Conservation (phyloP, 2,329 filamentous ascomycete genomes). For the Coniochaeta prunicola region DNA sequence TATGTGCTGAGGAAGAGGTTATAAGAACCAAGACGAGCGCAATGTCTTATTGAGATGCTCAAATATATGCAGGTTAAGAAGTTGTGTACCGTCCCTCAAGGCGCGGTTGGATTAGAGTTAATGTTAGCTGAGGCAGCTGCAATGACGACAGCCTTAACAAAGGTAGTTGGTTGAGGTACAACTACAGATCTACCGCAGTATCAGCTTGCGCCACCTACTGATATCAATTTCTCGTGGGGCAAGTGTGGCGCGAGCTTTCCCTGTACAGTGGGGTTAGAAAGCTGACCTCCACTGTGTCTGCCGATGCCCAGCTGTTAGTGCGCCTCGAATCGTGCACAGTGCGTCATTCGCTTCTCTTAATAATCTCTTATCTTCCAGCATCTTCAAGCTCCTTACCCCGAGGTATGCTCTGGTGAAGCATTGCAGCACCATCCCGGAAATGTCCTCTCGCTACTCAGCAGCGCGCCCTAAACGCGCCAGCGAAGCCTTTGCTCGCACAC, state of each 20-base stretch:
- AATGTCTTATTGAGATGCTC: no score
- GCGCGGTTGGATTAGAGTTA: not conserved
- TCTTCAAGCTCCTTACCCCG: not conserved
- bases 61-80: not conserved
- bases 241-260: not conserved
- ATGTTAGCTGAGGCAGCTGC: slow-evolving; percentile 4
- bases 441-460: slow-evolving; percentile 45
- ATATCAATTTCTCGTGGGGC: not conserved
- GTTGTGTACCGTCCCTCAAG: not conserved
- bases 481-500: slow-evolving; percentile 71
- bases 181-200: no score
- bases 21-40: no score
- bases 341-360: not conserved
- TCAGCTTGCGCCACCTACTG: not conserved
- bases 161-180: no score
- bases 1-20: not conserved
- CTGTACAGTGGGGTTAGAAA: not conserved
- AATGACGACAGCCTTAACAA: slow-evolving; percentile 7
- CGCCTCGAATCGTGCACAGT: slow-evolving; percentile 1
- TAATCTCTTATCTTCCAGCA: not conserved
- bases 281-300: not conserved
- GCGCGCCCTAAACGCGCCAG: slow-evolving; percentile 77
- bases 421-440: not conserved
- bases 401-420: not conserved
- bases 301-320: not conserved